Percentiles rank a stretch among this genome's conserved stretches.
phyloP scores from a whole-genome alignment of 2,329 filamentous ascomycete species.

The Colletotrichum camelliae region DNA sequence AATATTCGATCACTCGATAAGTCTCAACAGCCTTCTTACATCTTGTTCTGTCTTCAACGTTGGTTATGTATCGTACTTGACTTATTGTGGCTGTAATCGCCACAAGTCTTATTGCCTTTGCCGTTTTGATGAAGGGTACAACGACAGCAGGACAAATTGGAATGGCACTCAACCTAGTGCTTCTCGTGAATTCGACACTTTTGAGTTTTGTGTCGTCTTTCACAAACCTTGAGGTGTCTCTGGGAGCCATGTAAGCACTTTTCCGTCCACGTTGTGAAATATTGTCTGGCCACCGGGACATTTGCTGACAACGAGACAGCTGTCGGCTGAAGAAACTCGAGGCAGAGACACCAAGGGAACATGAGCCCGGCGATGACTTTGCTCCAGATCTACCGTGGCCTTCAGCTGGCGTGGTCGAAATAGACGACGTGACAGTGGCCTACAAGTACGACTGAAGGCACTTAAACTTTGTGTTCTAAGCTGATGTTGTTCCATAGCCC shows the following conservation, averaged over 20 bases:
- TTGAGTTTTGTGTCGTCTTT: constrained; percentile 33
- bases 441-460: constrained; percentile 26
- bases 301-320: neutral
- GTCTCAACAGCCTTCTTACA: constrained; percentile 63
- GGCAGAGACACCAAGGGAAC: constrained; percentile 29
- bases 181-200: constrained; percentile 32
- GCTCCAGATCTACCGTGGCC: constrained; percentile 36
- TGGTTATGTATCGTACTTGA: constrained; percentile 61
- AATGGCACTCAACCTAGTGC: constrained; percentile 29
- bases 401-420: constrained; percentile 32
- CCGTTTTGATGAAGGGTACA: constrained; percentile 31
- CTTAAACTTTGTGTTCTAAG: fast-evolving
- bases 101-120: constrained; percentile 48
- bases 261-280: no score
- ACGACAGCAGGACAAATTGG: constrained; percentile 13
- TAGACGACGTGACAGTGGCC: constrained; percentile 34
- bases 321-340: constrained; percentile 32
- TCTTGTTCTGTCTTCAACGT: constrained; percentile 60
- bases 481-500: neutral
- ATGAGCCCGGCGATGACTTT: constrained; percentile 24
- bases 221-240: constrained; percentile 32
- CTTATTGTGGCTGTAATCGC: constrained; percentile 52
- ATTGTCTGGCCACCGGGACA: no score
- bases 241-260: constrained; percentile 27
- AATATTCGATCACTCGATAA: constrained; percentile 54